Evolutionary conservation across 2,329 filamentous ascomycete genomes (phyloP), one percentile per base, ranked within the genome.

Genomic region (Aspergillus bombycis): DNA sequence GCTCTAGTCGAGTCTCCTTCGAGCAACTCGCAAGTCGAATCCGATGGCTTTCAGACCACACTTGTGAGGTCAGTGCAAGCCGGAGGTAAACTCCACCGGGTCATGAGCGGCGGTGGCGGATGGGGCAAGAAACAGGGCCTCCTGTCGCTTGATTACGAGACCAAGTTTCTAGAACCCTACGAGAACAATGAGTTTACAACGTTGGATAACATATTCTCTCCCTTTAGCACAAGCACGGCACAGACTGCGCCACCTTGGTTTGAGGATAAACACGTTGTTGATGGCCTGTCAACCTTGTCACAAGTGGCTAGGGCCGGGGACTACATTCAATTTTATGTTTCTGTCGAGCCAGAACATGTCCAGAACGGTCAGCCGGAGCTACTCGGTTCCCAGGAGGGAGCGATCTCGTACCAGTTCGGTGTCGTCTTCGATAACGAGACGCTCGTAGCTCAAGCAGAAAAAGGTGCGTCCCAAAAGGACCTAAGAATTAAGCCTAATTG

Each of bases 121-220:
- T 81, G 79, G 79, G 79, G 79, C n/a, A 80, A 81, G 67, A 81
- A 80, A 65, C 77, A 79, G 59, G 79, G 79, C 3, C 72, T 81
- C 11, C 71, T 81, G 23, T 80, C 79, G 1, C 63, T 81, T 6
- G 79, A 81, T 62, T 78, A 78, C 11, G 79, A 80, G 62, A 71
- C 72, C 45, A 71, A 69, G 52, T 78, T 79, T 52, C 43, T 64
- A 2, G 69, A 67, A 38, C 62, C 67, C 57, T 26, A 56, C 34
- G 62, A 62, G 12, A 59, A 46, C n/a, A 56, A 66, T 9, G 61
- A 64, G 11, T 58, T 74, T 19, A 45, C 67, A 19, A 30, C 61
- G 23, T 57, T 79, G 11, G 64, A 71, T 56, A 58, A 69, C 46
- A n/a, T 78, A 26, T 73, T 78, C 54, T 57, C 68, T 30, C 59